Base-by-base conservation (phyloP, 192 early-diverging fungal genomes). In the Physocladia obscura region DNA sequence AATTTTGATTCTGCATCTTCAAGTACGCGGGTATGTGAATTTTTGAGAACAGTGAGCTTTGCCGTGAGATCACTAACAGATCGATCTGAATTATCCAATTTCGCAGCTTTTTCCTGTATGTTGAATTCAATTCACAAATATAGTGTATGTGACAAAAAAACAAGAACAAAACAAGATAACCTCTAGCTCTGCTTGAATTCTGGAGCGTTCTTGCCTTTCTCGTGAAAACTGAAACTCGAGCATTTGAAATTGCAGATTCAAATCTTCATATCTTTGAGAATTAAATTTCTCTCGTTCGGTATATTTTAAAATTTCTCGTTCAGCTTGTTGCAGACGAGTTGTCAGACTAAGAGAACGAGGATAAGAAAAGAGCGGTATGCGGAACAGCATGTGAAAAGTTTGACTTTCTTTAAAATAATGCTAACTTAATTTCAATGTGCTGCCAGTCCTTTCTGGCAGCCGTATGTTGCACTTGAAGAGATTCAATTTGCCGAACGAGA, bases 401-500 rank as follows among this genome's bases (percentile, higher is more conserved):
- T 21, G 15, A 55, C 26, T 26, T 15, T 59, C 26, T 59, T 27
- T 24, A 44, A 44, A 30, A 8, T 29, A 15, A 29, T 56, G 6
- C 1, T 35, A 2, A 76, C 71, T 51, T 68, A 3, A 60, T 35
- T 67, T 84, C 82, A 24, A 81, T 52, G 17, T 65, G 54, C 59
- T 84, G 77, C 82, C 82, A 84, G 49, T 74, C 67, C 1, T 62
- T 57, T 30, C 62, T 34, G 6, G 79, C 68, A 6, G 60, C 39
- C 6, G 50, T 36, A 26, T 79, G 77, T 39, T 81, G 79, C 4
- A 62, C 34, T 67, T 84, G 82, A 26, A 84, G 38, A 6, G 38
- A 15, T 35, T 84, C 82, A 35, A 81, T 77, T 37, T 84, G 82
- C 11, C 82, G 69, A 24, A 84, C 50, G 8, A 81, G 65, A n/a